These are phyloP conservation scores for Hymenoscyphus salicellus DNA, from an alignment of 2,329 filamentous ascomycete genomes.

Conservation along the genomic window DNA sequence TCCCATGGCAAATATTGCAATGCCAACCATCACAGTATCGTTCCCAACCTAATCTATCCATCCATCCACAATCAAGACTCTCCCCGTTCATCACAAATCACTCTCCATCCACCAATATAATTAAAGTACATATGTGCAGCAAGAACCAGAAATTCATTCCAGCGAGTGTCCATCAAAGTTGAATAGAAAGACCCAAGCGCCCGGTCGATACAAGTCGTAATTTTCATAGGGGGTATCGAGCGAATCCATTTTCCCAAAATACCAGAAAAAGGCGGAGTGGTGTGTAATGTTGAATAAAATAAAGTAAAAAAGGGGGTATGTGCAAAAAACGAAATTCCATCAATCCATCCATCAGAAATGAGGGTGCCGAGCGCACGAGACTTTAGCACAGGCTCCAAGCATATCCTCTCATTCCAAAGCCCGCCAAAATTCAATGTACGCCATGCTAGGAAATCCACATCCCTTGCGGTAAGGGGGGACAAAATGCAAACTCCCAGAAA, in stretches of 20 bases:
- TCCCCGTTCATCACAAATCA: not conserved
- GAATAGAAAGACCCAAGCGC: slow-evolving; percentile 6
- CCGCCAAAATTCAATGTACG: slow-evolving; percentile 25
- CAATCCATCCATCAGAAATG: slow-evolving; percentile 18
- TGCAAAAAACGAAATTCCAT: slow-evolving; percentile 17
- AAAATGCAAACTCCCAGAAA: slow-evolving; percentile 22
- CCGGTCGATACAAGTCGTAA: slow-evolving; percentile 9
- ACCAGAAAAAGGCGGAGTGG: slow-evolving; percentile 11
- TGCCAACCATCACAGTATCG: not conserved
- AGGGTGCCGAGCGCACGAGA: slow-evolving; percentile 35
- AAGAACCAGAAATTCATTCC: slow-evolving; percentile 6
- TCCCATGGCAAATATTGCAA: not conserved
- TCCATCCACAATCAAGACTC: not conserved
- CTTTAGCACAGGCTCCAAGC: slow-evolving; percentile 34
- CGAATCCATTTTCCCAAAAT: slow-evolving; percentile 1
- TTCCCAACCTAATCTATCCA: not conserved
- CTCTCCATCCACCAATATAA: not conserved
- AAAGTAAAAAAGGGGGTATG: slow-evolving; percentile 18
- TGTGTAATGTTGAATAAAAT: slow-evolving; percentile 19
- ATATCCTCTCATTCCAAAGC: slow-evolving; percentile 15
- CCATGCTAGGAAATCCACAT: slow-evolving; percentile 23
- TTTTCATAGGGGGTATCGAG: slow-evolving; percentile 1
- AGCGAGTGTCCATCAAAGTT: slow-evolving; percentile 5
- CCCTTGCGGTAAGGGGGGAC: slow-evolving; percentile 24
- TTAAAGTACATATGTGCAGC: slow-evolving; percentile 17